A percentile compares a stretch with the other conserved stretches of the same genome.
phyloP scores from a whole-genome alignment of 2,329 filamentous ascomycete genomes.

The Emergomyces pasteurianus region DNA sequence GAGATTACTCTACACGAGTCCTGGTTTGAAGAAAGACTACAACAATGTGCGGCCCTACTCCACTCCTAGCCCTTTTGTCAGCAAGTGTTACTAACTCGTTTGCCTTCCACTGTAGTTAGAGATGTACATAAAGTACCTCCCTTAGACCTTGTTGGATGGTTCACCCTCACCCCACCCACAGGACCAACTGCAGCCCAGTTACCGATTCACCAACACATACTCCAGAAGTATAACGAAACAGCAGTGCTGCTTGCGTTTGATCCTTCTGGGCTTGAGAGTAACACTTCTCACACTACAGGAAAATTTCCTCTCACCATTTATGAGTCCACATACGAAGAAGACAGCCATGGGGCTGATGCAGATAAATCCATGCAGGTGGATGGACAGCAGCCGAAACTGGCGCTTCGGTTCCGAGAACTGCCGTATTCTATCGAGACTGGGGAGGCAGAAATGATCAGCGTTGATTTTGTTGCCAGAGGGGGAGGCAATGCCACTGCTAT shows the following conservation, averaged over 20 bases:
- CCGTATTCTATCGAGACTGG: slow-evolving; percentile 84
- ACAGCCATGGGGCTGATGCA: slow-evolving; percentile 47
- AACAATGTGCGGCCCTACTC: slow-evolving; percentile 56
- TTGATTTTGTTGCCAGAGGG: slow-evolving; percentile 81
- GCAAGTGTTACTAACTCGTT: slow-evolving; percentile 3
- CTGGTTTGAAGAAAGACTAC: slow-evolving; percentile 67
- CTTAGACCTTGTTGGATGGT: slow-evolving; percentile 86
- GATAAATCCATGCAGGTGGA: slow-evolving; percentile 61
- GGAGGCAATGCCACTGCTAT: slow-evolving; percentile 66
- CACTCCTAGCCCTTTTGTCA: background rate
- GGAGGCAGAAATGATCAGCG: slow-evolving; percentile 94
- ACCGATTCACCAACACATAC: slow-evolving; percentile 65
- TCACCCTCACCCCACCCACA: slow-evolving; percentile 59
- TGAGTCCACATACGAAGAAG: slow-evolving; percentile 69
- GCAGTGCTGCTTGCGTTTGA: slow-evolving; percentile 84
- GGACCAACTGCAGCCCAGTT: slow-evolving; percentile 59
- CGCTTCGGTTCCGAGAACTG: slow-evolving; percentile 68
- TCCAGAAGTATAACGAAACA: slow-evolving; percentile 66
- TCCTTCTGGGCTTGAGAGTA: slow-evolving; percentile 43
- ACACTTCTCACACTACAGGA: slow-evolving; percentile 48
- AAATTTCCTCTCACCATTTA: slow-evolving; percentile 86
- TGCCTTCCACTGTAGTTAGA: slow-evolving; percentile 50
- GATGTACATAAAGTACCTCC: slow-evolving; percentile 74
- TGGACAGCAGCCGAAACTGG: slow-evolving; percentile 45
- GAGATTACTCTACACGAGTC: slow-evolving; percentile 51